Percentiles rank a stretch among this genome's conserved stretches.
phyloP scores from a whole-genome alignment of 331 rosid species.

The Prunus yedoensis region DNA sequence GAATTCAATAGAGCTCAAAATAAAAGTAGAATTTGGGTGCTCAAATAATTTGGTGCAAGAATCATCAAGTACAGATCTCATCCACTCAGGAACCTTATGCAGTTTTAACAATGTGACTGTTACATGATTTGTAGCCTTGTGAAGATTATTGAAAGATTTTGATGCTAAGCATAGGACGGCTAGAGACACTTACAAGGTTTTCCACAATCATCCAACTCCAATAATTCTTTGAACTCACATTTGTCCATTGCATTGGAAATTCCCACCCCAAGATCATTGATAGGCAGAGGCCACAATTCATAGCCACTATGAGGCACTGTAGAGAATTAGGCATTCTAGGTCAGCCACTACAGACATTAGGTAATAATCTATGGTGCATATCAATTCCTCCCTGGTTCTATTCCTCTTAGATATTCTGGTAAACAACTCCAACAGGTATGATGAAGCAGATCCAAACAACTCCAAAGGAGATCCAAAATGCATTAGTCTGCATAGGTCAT shows the following conservation, averaged over 20 bases:
- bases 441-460: constrained; percentile 38
- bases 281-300: constrained; percentile 67
- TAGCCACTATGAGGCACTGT: constrained; percentile 62
- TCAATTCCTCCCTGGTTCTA: constrained; percentile 22
- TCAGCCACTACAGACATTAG: constrained; percentile 60
- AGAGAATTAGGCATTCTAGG: constrained; percentile 51
- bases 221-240: background rate
- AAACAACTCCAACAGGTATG: constrained; percentile 55
- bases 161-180: no score
- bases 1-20: constrained; percentile 64
- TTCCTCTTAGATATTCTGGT: constrained; percentile 51
- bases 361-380: constrained; percentile 43
- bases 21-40: constrained; percentile 54
- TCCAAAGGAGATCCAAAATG: no score
- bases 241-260: constrained; percentile 36
- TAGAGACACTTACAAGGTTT: no score
- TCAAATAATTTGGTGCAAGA: constrained; percentile 61
- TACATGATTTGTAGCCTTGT: constrained; percentile 13
- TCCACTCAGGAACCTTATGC: constrained; percentile 60
- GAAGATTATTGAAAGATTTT: no score
- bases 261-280: constrained; percentile 66
- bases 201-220: no score
- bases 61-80: constrained; percentile 60
- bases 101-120: constrained; percentile 61
- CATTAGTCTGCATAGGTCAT: constrained; percentile 59